Evolutionary conservation across 345 rosid genomes (phyloP).

Genomic region (Rhizophora apiculata): DNA sequence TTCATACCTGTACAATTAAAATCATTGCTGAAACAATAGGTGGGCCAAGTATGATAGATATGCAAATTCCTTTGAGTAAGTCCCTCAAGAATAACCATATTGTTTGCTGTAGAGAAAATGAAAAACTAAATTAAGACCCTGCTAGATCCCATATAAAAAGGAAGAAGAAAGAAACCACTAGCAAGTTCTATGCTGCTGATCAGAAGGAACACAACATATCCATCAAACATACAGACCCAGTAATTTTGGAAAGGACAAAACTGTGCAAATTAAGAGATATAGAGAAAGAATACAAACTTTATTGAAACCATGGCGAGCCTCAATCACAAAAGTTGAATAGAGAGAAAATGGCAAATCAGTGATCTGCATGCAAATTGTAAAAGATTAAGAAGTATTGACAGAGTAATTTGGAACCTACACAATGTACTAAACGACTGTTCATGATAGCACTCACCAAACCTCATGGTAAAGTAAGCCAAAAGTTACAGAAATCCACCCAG

Average conservation of each 20-base stretch:
- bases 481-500: too few relatives aligned
- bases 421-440: too few relatives aligned
- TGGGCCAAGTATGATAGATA: slow-evolving; percentile 76
- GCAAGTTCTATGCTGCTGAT: neutral
- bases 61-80: slow-evolving; percentile 68
- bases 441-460: too few relatives aligned
- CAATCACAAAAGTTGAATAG: slow-evolving; percentile 92
- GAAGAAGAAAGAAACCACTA: neutral
- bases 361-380: slow-evolving; percentile 53
- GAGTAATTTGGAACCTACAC: neutral
- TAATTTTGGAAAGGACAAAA: slow-evolving; percentile 12
- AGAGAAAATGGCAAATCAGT: slow-evolving; percentile 96
- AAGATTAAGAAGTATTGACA: neutral
- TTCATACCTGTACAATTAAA: slow-evolving; percentile 73
- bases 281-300: slow-evolving; percentile 51
- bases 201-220: neutral
- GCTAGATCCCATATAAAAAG: neutral
- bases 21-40: slow-evolving; percentile 89
- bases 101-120: slow-evolving; percentile 74
- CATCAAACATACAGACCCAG: slow-evolving; percentile 4
- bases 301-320: slow-evolving; percentile 95
- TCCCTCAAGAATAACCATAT: slow-evolving; percentile 91
- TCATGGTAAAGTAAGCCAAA: too few relatives aligned
- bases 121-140: slow-evolving; percentile 13
- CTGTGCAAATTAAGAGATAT: slow-evolving; percentile 7